Evolutionary conservation across 352 stramenopile species (phyloP).

Genomic region (Discostella stelligera): DNA sequence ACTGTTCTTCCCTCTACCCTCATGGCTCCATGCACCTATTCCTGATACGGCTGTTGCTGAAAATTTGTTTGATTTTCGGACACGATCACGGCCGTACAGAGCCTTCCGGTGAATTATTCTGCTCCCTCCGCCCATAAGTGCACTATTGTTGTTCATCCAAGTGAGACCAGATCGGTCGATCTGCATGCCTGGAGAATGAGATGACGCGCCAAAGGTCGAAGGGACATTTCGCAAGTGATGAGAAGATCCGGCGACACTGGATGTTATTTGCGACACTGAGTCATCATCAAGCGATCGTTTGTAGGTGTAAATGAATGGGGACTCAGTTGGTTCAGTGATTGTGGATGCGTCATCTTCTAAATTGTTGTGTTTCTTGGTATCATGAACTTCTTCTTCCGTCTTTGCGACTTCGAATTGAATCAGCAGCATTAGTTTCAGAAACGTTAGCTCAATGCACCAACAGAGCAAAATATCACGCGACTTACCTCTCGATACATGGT

Average conservation of each 20-base stretch:
- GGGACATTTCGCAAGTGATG: conserved; percentile 42
- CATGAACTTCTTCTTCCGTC: not conserved
- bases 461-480: not conserved
- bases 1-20: conserved; percentile 14
- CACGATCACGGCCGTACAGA: conserved; percentile 23
- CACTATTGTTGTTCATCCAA: conserved; percentile 25
- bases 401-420: not conserved
- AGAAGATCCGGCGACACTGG: conserved; percentile 33
- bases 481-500: not conserved
- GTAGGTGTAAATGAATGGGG: conserved; percentile 50
- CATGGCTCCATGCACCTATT: not conserved
- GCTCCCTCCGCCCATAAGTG: not conserved
- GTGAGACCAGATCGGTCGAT: conserved; percentile 19
- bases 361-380: not conserved
- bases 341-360: conserved; percentile 42
- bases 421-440: not conserved
- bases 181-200: not conserved
- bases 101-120: conserved; percentile 40
- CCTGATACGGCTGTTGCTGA: not conserved
- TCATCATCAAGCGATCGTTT: conserved; percentile 48
- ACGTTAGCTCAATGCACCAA: not conserved
- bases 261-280: conserved; percentile 55
- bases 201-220: not conserved
- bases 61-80: conserved; percentile 15
- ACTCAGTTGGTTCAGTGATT: conserved; percentile 42